Base-by-base conservation (phyloP, 1,284 basidiomycete species). In the Melampsora americana region DNA sequence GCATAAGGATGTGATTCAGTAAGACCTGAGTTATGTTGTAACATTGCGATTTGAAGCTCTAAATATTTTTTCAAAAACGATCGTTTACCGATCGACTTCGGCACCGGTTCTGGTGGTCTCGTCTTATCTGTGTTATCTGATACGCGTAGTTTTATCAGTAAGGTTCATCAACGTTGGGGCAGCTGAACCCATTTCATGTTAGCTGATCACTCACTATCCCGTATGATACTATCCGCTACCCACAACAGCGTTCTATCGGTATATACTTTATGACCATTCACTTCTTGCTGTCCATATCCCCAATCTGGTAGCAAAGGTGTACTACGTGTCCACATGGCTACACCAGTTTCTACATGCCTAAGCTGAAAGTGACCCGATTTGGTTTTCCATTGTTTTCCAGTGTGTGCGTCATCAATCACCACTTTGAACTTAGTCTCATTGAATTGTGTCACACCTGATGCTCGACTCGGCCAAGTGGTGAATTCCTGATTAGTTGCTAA, bases 401-500 rank as follows among this genome's bases (percentile, higher is more conserved):
- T 87, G 78, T 88, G 85, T 0, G 86, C 90, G 66, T 93, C 91
- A 61, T 87, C 84, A 53, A 97, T 85, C 14, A 87, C 83, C 26
- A 97, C 81, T 80, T 88, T 85, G 87, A 96, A 97, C 18, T 92
- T 85, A 0, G 93, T 96, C 78, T 96, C 94, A 66, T 79, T 77
- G 82, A 90, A 87, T 53, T 90, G 87, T 5, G 87, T 85, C 28
- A 83, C 81, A 3, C 48, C 46, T 46, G 42, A 12, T 12, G 18
- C 1, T 80, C 81, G 46, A 77, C 87, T 84, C 14, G 89, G 83
- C 87, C 89, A 90, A 0, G 94, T 95, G 2, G 95, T 99, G 83
- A 99, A 95, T 83, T 99, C 96, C 83, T 97, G 93, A 83, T 99
- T 98, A 53, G 96, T 99, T 11, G 95, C 89, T 90, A 95, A 96